These are phyloP conservation scores for Calcarisporium arbuscula DNA, from an alignment of 2,329 filamentous ascomycete genomes.

Conservation along the genomic window DNA sequence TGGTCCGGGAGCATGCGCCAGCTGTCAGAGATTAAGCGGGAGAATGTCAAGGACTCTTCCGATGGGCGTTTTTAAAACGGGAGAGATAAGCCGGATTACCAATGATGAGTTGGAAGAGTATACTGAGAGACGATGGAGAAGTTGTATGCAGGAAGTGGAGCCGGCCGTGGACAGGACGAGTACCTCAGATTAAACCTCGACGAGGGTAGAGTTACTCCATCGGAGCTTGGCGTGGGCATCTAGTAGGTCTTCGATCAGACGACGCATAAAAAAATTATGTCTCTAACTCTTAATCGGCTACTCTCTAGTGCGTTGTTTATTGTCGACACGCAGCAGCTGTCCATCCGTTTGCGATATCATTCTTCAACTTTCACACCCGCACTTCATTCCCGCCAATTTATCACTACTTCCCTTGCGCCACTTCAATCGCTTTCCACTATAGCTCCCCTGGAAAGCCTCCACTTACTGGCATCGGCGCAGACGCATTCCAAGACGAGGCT, in stretches of 20 bases:
- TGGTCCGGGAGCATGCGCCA: constrained; percentile 42
- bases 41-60: constrained; percentile 54
- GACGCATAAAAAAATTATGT: no score
- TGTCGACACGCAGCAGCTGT: constrained; percentile 35
- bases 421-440: constrained; percentile 37
- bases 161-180: constrained; percentile 45
- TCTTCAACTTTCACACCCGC: constrained; percentile 43
- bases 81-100: constrained; percentile 33
- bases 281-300: background rate
- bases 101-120: constrained; percentile 52
- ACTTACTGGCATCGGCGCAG: constrained; percentile 55
- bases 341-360: constrained; percentile 28
- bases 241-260: constrained; percentile 37
- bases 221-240: constrained; percentile 52
- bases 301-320: constrained; percentile 35
- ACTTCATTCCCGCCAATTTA: constrained; percentile 32
- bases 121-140: constrained; percentile 41
- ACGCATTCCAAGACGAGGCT: constrained; percentile 51
- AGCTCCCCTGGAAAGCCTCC: constrained; percentile 38
- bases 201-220: constrained; percentile 47
- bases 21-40: constrained; percentile 45
- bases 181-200: constrained; percentile 52
- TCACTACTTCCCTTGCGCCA: constrained; percentile 48
- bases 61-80: constrained; percentile 54
- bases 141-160: constrained; percentile 41